Conservation (phyloP, 257 asterid genomes). For the Primulina eburnea region DNA sequence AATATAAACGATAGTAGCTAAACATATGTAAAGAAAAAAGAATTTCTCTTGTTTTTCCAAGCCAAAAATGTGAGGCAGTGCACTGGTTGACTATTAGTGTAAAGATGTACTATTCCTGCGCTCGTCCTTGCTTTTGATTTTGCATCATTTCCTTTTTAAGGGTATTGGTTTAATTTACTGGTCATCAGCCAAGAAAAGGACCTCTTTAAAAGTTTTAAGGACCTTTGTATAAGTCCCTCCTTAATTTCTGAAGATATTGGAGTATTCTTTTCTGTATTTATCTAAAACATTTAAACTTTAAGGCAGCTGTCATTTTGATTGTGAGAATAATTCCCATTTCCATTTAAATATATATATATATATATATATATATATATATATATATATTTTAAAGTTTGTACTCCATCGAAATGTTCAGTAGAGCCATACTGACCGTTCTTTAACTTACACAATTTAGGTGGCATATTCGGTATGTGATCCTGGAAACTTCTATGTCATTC, state of each 20-base stretch:
- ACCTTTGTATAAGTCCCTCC: neutral
- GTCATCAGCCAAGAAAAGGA: neutral
- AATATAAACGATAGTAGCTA: neutral
- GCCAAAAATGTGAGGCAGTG: neutral
- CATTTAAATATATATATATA: too few species aligned
- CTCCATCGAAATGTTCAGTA: neutral
- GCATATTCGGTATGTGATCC: conserved; percentile 74
- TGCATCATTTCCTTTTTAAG: neutral
- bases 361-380: too few species aligned
- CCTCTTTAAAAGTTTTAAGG: neutral
- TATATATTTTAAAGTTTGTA: too few species aligned
- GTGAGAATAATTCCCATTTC: neutral
- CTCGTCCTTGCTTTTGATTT: neutral
- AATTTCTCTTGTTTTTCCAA: neutral
- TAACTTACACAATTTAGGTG: conserved; percentile 47
- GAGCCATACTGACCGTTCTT: conserved; percentile 5
- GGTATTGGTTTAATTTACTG: neutral
- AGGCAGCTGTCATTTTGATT: neutral
- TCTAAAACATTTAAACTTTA: neutral
- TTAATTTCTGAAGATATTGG: neutral
- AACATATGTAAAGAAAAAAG: neutral
- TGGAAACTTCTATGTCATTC: conserved; percentile 88
- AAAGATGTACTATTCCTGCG: neutral
- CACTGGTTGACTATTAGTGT: neutral
- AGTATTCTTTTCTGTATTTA: neutral